phyloP scores from a whole-genome alignment of 352 stramenopile species.

The Thraustochytrium sp. region DNA sequence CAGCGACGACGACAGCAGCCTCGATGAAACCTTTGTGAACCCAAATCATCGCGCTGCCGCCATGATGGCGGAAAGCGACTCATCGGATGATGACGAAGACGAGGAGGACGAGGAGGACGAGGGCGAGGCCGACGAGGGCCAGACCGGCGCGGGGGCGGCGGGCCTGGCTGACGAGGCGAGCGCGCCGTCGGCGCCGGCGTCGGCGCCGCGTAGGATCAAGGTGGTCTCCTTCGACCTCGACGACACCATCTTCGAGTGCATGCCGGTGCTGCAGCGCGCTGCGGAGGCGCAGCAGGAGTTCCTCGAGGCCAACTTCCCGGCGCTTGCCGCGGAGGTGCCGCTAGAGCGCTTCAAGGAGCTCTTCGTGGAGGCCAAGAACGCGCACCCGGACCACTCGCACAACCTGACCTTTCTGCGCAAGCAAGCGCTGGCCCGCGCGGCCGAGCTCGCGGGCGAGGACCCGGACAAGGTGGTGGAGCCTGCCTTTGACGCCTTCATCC shows the following conservation, averaged over 20 bases:
- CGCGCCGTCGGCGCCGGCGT: not conserved
- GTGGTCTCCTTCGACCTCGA: slow-evolving; percentile 43
- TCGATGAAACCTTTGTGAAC: slow-evolving; percentile 19
- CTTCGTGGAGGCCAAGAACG: not conserved
- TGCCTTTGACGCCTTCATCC: slow-evolving; percentile 32
- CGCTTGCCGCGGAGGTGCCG: not conserved
- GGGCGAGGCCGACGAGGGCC: not conserved
- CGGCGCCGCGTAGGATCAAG: slow-evolving; percentile 6
- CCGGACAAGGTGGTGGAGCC: slow-evolving; percentile 4
- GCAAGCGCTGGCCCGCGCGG: not conserved
- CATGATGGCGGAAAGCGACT: not conserved
- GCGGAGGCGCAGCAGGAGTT: slow-evolving; percentile 13
- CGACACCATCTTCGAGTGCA: slow-evolving; percentile 35
- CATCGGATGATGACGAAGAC: not conserved
- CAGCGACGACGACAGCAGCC: slow-evolving; percentile 3
- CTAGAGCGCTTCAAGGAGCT: not conserved
- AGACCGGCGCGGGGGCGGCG: not conserved
- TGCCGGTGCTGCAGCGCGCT: not conserved
- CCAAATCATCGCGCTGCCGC: not conserved
- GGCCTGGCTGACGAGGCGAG: not conserved
- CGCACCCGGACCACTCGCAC: not conserved
- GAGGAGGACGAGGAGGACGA: not conserved
- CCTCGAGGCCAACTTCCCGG: not conserved
- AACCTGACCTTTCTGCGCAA: slow-evolving; percentile 24
- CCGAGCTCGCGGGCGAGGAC: not conserved